A percentile compares a stretch with the other conserved stretches of the same genome.
phyloP scores from a whole-genome alignment of 208 protist species.

The Giardia muris region DNA sequence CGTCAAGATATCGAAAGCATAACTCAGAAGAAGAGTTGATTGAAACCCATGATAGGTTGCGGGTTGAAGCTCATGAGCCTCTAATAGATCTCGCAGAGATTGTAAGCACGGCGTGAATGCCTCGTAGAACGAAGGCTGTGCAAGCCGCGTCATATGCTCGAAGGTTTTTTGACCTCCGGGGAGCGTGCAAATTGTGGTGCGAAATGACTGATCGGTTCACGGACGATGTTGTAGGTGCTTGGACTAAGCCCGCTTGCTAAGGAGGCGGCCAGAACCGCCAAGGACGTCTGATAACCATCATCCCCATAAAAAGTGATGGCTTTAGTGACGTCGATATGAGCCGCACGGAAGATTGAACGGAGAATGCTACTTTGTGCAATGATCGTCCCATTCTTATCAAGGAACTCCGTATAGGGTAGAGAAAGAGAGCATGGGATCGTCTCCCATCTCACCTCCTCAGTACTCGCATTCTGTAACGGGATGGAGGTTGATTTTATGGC shows the following conservation, averaged over 20 bases:
- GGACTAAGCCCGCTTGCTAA: background rate
- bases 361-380: background rate
- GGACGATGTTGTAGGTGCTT: background rate
- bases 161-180: too few species aligned
- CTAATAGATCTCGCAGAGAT: too few species aligned
- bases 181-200: background rate
- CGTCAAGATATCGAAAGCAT: too few species aligned
- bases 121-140: too few species aligned
- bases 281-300: background rate
- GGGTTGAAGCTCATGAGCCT: too few species aligned
- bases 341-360: background rate
- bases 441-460: background rate
- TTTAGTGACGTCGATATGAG: background rate
- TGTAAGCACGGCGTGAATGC: too few species aligned
- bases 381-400: background rate
- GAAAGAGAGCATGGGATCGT: background rate
- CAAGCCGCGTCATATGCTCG: too few species aligned
- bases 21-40: too few species aligned
- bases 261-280: background rate
- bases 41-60: too few species aligned
- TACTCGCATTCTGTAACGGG: background rate
- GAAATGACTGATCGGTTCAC: background rate
- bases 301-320: background rate
- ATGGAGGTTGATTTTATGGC: background rate
- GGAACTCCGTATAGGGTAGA: background rate